A percentile compares a stretch with the other conserved stretches of the same genome.
phyloP scores from a whole-genome alignment of 2,329 filamentous ascomycete species.

The Neofusicoccum sp. region DNA sequence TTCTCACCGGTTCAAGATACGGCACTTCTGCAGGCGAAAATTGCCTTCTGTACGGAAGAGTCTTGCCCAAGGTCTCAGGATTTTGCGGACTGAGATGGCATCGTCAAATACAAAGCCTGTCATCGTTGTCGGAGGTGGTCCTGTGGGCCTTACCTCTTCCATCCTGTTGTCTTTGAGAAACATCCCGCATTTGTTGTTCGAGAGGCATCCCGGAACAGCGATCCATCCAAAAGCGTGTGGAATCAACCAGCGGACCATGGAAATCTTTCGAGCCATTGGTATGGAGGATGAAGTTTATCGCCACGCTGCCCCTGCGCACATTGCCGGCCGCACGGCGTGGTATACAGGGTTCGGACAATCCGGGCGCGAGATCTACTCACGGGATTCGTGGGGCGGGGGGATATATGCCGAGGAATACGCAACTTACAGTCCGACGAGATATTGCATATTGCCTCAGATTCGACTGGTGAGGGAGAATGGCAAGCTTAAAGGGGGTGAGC shows the following conservation, averaged over 20 bases:
- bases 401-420: constrained; percentile 10
- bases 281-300: constrained; percentile 35
- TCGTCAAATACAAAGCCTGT: constrained; percentile 21
- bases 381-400: constrained; percentile 4
- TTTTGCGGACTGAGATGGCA: no score
- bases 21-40: no score
- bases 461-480: constrained; percentile 24
- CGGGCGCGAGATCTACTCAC: constrained; percentile 31
- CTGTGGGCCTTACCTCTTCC: constrained; percentile 33
- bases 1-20: no score
- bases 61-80: no score
- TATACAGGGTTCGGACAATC: constrained; percentile 29
- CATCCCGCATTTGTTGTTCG: constrained; percentile 34
- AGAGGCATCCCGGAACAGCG: constrained; percentile 35
- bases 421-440: constrained; percentile 30
- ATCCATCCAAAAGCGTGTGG: constrained; percentile 39
- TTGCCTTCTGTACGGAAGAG: no score
- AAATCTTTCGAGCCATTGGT: constrained; percentile 34
- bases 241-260: constrained; percentile 34
- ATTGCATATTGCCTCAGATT: constrained; percentile 39
- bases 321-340: constrained; percentile 33
- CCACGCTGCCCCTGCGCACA: constrained; percentile 24
- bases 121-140: constrained; percentile 27
- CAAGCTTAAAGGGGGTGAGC: no score
- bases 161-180: constrained; percentile 34